These are phyloP conservation scores for Fusarium burgessii DNA, from an alignment of 2,329 filamentous ascomycete genomes.

Conservation along the genomic window DNA sequence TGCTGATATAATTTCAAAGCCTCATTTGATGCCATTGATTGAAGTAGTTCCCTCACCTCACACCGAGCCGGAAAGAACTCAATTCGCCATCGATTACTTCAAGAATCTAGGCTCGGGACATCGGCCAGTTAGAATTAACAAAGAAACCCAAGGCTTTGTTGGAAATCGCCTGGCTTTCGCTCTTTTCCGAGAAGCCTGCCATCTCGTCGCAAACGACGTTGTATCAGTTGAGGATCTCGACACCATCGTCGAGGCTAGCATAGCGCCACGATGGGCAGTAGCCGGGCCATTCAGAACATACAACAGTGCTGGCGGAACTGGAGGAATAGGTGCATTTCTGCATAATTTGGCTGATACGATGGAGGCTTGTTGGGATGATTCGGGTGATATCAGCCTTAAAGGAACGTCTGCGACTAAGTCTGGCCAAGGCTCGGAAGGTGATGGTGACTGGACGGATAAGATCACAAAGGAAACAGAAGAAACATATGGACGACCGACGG, in stretches of 20 bases:
- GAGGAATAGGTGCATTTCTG: slow-evolving; percentile 36
- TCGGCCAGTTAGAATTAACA: slow-evolving; percentile 33
- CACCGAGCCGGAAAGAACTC: neutral
- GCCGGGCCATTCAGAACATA: slow-evolving; percentile 41
- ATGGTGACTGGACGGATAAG: slow-evolving; percentile 24
- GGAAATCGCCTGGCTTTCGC: slow-evolving; percentile 36
- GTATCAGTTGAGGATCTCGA: slow-evolving; percentile 48
- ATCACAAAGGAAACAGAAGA: slow-evolving; percentile 23
- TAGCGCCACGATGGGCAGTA: slow-evolving; percentile 41
- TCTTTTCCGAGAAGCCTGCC: slow-evolving; percentile 31
- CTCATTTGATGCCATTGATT: slow-evolving; percentile 40
- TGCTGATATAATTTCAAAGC: neutral
- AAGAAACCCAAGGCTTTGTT: slow-evolving; percentile 33
- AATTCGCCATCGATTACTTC: slow-evolving; percentile 35
- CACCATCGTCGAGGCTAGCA: slow-evolving; percentile 42
- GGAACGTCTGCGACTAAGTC: neutral
- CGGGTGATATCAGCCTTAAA: slow-evolving; percentile 21
- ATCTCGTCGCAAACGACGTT: slow-evolving; percentile 20
- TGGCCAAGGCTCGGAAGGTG: neutral
- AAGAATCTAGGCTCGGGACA: slow-evolving; percentile 24
- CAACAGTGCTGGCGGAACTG: slow-evolving; percentile 36
- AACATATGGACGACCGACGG: slow-evolving; percentile 21
- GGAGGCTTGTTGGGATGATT: slow-evolving; percentile 35
- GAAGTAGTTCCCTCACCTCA: slow-evolving; percentile 33
- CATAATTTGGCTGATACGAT: slow-evolving; percentile 31